Conservation (phyloP, 805 yeast genomes). For the Yarrowia sp. region DNA sequence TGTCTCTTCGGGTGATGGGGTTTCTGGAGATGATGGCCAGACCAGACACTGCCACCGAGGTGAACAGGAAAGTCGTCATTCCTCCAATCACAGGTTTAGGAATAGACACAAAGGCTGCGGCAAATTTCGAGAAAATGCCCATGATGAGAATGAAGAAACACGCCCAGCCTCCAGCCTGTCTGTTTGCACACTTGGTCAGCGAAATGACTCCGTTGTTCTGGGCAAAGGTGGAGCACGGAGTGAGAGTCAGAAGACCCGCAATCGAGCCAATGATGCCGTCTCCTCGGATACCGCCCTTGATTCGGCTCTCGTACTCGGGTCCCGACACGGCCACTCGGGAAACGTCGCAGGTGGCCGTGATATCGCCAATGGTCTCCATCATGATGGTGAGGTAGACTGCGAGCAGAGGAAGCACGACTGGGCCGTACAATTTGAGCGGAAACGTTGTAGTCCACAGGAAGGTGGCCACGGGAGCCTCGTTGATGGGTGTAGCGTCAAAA, state of each 20-base stretch:
- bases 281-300: slow-evolving; percentile 92
- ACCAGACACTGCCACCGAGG: slow-evolving; percentile 80
- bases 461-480: slow-evolving; percentile 78
- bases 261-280: slow-evolving; percentile 83
- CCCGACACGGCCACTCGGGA: slow-evolving; percentile 87
- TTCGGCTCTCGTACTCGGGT: slow-evolving; percentile 75
- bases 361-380: slow-evolving; percentile 96
- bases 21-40: slow-evolving; percentile 64
- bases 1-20: slow-evolving; percentile 70
- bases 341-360: slow-evolving; percentile 93
- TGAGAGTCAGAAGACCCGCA: slow-evolving; percentile 78
- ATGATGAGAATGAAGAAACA: slow-evolving; percentile 79
- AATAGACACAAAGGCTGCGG: slow-evolving; percentile 85
- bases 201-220: slow-evolving; percentile 96
- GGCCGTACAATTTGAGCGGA: slow-evolving; percentile 77
- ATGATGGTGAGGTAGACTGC: slow-evolving; percentile 82
- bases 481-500: slow-evolving; percentile 64
- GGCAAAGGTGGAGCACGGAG: slow-evolving; percentile 93
- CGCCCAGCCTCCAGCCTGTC: slow-evolving; percentile 81
- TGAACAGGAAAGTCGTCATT: slow-evolving; percentile 79
- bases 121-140: slow-evolving; percentile 88
- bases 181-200: slow-evolving; percentile 87
- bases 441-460: slow-evolving; percentile 91
- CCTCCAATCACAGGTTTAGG: slow-evolving; percentile 86
- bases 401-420: slow-evolving; percentile 82